Evolutionary conservation across 2,329 filamentous ascomycete genomes (phyloP).

Genomic region (Trichoderma lentiforme): DNA sequence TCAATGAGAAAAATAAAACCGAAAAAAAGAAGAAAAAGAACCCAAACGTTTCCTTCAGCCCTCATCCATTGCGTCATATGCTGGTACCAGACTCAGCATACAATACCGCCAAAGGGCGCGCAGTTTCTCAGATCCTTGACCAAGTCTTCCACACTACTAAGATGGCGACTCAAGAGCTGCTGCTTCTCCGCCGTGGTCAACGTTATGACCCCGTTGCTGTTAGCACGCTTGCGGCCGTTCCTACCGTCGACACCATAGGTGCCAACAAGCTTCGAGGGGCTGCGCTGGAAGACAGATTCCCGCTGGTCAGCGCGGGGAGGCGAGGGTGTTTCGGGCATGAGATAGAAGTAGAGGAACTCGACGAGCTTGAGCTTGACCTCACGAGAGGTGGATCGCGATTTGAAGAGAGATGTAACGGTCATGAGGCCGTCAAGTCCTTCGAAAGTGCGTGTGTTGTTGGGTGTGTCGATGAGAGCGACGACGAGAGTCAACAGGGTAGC

Average conservation of each 20-base stretch:
- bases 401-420: constrained; percentile 89
- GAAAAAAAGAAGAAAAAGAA: background rate
- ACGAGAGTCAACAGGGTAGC: constrained; percentile 87
- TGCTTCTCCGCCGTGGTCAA: constrained; percentile 79
- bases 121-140: constrained; percentile 80
- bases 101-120: constrained; percentile 66
- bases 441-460: constrained; percentile 85
- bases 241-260: constrained; percentile 43
- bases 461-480: constrained; percentile 79
- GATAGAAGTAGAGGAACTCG: constrained; percentile 97
- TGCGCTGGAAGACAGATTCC: constrained; percentile 56
- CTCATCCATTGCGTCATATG: background rate
- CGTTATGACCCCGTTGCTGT: constrained; percentile 42
- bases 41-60: background rate
- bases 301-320: constrained; percentile 48
- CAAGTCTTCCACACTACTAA: constrained; percentile 79
- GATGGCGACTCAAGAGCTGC: constrained; percentile 68
- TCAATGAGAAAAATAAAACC: background rate
- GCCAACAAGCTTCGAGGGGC: constrained; percentile 64
- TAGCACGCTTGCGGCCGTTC: constrained; percentile 32
- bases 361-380: constrained; percentile 95
- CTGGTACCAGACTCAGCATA: constrained; percentile 36
- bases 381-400: constrained; percentile 76
- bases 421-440: constrained; percentile 88
- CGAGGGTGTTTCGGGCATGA: constrained; percentile 81